phyloP scores from a whole-genome alignment of 2,329 filamentous ascomycete species.

The Fusarium sp. region DNA sequence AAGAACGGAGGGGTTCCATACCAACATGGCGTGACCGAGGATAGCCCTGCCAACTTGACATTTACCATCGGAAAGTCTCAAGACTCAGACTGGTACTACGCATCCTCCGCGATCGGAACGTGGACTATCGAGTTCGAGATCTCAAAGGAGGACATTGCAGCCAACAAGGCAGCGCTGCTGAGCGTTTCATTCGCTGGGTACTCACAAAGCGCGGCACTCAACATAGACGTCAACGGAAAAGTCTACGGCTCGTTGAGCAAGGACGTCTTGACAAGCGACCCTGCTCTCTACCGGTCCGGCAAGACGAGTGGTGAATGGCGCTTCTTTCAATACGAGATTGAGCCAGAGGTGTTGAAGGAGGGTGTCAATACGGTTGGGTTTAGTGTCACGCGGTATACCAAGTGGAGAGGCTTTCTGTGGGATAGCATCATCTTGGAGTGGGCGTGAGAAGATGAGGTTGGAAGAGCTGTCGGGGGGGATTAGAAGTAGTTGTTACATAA shows the following conservation, averaged over 20 bases:
- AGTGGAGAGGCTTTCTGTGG: slow-evolving; percentile 25
- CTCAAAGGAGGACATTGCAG: slow-evolving; percentile 9
- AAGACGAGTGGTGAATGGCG: slow-evolving; percentile 25
- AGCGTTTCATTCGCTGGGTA: slow-evolving; percentile 22
- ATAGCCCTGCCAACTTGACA: slow-evolving; percentile 23
- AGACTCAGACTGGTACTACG: slow-evolving; percentile 26
- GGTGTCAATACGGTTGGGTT: slow-evolving; percentile 19
- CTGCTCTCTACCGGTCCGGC: slow-evolving; percentile 16
- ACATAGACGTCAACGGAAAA: slow-evolving; percentile 15
- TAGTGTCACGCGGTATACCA: slow-evolving; percentile 18
- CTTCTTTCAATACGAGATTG: slow-evolving; percentile 19
- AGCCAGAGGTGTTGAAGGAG: slow-evolving; percentile 1
- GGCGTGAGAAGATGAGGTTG: background rate
- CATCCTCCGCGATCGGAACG: slow-evolving; percentile 15
- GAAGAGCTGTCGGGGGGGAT: background rate
- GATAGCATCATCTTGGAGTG: slow-evolving; percentile 25
- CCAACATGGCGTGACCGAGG: slow-evolving; percentile 18
- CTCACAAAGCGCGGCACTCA: slow-evolving; percentile 17
- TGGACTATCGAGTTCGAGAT: slow-evolving; percentile 23
- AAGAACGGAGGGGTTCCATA: slow-evolving; percentile 22
- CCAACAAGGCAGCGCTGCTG: slow-evolving; percentile 8
- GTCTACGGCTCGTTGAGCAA: slow-evolving; percentile 15
- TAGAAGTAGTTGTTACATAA: too few species aligned
- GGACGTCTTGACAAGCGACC: slow-evolving; percentile 11
- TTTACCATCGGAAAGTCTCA: slow-evolving; percentile 17